These are phyloP conservation scores for Candida tammaniensis DNA, from an alignment of 805 yeast genomes.

Conservation along the genomic window DNA sequence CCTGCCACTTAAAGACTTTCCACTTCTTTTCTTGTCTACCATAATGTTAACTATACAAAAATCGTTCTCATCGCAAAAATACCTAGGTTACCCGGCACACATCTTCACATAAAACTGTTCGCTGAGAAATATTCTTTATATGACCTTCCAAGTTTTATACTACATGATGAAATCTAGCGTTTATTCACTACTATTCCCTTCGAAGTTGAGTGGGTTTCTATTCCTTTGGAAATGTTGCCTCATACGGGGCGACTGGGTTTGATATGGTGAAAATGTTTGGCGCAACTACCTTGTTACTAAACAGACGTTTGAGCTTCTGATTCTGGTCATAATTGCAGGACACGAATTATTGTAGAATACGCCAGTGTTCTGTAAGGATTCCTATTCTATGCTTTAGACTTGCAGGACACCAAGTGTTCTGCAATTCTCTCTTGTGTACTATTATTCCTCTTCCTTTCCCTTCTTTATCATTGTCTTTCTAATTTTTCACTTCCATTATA, in stretches of 20 bases:
- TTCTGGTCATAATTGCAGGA: not conserved
- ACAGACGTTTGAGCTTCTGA: slow-evolving; percentile 48
- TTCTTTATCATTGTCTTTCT: too few species aligned
- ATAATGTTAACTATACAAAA: not conserved
- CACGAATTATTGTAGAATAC: not conserved
- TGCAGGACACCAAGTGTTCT: too few species aligned
- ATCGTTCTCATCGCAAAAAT: not conserved
- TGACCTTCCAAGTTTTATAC: slow-evolving; percentile 68
- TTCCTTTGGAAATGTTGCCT: slow-evolving; percentile 33
- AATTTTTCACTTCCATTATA: too few species aligned
- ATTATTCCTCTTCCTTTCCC: too few species aligned
- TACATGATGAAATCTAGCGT: slow-evolving; percentile 64
- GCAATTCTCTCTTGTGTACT: too few species aligned
- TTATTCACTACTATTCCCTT: slow-evolving; percentile 42
- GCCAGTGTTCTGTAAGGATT: too few species aligned
- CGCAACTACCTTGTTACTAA: slow-evolving; percentile 49
- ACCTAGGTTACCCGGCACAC: slow-evolving; percentile 9
- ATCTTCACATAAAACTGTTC: slow-evolving; percentile 2
- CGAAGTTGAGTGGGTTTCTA: slow-evolving; percentile 37
- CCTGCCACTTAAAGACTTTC: slow-evolving; percentile 4
- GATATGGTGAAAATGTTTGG: slow-evolving; percentile 48
- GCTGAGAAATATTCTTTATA: slow-evolving; percentile 24
- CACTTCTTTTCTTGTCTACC: slow-evolving; percentile 24
- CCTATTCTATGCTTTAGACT: too few species aligned
- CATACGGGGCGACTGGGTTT: slow-evolving; percentile 38